Evolutionary conservation across 768 basidiomycete genomes (phyloP), one percentile per base, ranked within the genome.

Genomic region (Tephrocybe sp.): DNA sequence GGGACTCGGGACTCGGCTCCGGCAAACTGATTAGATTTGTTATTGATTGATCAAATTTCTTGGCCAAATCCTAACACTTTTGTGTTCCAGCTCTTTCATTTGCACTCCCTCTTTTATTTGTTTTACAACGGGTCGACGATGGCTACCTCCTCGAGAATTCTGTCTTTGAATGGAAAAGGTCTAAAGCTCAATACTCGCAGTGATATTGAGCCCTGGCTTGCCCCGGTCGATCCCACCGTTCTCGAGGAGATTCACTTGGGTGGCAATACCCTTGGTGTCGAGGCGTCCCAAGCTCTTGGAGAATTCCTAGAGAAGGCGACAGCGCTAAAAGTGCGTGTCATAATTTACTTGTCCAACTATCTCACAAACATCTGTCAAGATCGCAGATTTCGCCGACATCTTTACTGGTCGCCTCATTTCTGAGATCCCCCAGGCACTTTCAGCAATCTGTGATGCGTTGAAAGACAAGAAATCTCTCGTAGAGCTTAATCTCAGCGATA

Each of bases 361-460:
- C 25, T 20, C n/a, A 24, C 14, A 45, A 12, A 54, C 15, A 14
- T 28, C 42, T 52, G 28, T 20, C 44, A 48, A 98, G 97, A 74
- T 96, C 53, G 96, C 95, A 59, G 87, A 98, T 74, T 90, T 98
- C 58, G 89, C 93, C 25, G 96, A 98, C 72, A 95, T 99, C 70
- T 99, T 99, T 73, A 98, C 96, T 2, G 92, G 95, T 48, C 90
- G 96, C 57, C 80, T 97, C 63, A 98, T 98, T 73, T 78, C 83
- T 54, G 96, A 99, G 68, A 98, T 99, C 65, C 97, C 96, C 4
- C 79, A 73, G 51, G 93, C 97, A 14, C 84, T 99, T 40, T 79
- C 84, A 32, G 87, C 90, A 30, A 81, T 99, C 58, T 97, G 95
- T 66, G 83, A 92, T 61, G 85, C 94, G 11, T 82, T 99, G 54